These are phyloP conservation scores for Colletotrichum paranaense DNA, from an alignment of 2,329 filamentous ascomycete genomes.

Conservation along the genomic window DNA sequence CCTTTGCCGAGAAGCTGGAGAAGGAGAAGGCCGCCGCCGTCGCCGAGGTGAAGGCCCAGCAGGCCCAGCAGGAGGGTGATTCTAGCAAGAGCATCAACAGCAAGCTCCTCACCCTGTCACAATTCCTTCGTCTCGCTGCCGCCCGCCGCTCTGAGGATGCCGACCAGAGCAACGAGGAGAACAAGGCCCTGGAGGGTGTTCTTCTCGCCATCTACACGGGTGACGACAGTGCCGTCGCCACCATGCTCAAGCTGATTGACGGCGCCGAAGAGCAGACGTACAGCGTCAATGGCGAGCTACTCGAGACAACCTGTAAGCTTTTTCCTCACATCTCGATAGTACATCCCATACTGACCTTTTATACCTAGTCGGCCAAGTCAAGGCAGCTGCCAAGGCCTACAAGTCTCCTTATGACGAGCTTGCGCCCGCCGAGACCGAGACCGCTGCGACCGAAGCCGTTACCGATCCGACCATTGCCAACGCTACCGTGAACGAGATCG, in stretches of 20 bases:
- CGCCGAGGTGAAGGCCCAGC: slow-evolving; percentile 65
- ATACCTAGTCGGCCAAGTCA: slow-evolving; percentile 66
- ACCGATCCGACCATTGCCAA: slow-evolving; percentile 76
- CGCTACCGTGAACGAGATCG: slow-evolving; percentile 76
- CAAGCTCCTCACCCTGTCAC: slow-evolving; percentile 77
- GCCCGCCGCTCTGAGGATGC: slow-evolving; percentile 78
- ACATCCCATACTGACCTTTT: slow-evolving; percentile 38
- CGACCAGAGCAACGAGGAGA: slow-evolving; percentile 75
- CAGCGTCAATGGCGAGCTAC: slow-evolving; percentile 72
- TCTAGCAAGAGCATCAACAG: slow-evolving; percentile 68
- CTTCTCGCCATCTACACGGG: slow-evolving; percentile 83
- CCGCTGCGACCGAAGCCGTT: slow-evolving; percentile 44
- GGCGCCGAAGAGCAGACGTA: slow-evolving; percentile 75
- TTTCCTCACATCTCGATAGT: not conserved
- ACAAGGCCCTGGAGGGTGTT: slow-evolving; percentile 83
- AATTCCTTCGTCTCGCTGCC: slow-evolving; percentile 84
- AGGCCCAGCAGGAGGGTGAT: slow-evolving; percentile 63
- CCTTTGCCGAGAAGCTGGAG: slow-evolving; percentile 61
- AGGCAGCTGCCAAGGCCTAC: slow-evolving; percentile 65
- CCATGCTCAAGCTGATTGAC: slow-evolving; percentile 82
- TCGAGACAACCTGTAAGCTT: slow-evolving; percentile 78
- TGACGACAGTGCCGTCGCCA: slow-evolving; percentile 77
- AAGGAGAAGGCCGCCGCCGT: slow-evolving; percentile 66
- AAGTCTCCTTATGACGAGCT: slow-evolving; percentile 52
- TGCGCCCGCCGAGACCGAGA: slow-evolving; percentile 34